A percentile compares a stretch with the other conserved stretches of the same genome.
Evolutionary conservation across 345 rosid species (phyloP).

Genomic region (Garcia nutans): DNA sequence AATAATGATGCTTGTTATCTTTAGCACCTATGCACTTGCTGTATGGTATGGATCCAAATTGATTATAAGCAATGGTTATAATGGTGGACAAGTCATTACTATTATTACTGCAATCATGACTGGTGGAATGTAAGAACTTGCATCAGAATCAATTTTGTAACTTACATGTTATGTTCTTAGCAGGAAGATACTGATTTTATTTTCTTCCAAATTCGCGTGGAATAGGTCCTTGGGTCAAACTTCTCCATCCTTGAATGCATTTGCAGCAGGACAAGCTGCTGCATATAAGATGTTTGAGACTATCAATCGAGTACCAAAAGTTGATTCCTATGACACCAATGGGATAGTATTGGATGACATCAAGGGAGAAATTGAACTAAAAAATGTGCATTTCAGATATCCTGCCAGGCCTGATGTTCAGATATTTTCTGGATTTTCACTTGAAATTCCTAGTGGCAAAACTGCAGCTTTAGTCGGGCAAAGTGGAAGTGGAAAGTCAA

Average conservation of each 20-base stretch:
- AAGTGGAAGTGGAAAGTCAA: conserved; percentile 79
- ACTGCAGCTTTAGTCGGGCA: conserved; percentile 74
- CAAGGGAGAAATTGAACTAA: conserved; percentile 56
- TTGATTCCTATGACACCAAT: conserved; percentile 47
- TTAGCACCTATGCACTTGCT: conserved; percentile 59
- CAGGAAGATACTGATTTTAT: background rate
- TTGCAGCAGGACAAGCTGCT: conserved; percentile 69
- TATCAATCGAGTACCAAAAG: conserved; percentile 48
- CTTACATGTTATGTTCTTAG: background rate
- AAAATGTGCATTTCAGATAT: conserved; percentile 58
- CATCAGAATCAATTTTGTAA: background rate
- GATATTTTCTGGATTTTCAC: conserved; percentile 61
- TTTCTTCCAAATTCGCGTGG: conserved; percentile 1
- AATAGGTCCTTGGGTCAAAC: conserved; percentile 64
- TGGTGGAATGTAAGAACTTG: conserved; percentile 35
- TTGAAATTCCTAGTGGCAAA: conserved; percentile 49
- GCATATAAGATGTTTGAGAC: conserved; percentile 75
- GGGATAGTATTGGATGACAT: conserved; percentile 50
- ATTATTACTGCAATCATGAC: conserved; percentile 62
- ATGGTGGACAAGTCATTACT: conserved; percentile 72
- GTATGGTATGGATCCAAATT: conserved; percentile 71
- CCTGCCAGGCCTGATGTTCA: conserved; percentile 73
- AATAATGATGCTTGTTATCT: conserved; percentile 40
- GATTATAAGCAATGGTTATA: conserved; percentile 61
- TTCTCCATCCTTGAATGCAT: conserved; percentile 59